Percentiles rank a stretch among this genome's conserved stretches.
phyloP scores from a whole-genome alignment of 495 filamentous ascomycete species.

The Trichocladium antarcticum region DNA sequence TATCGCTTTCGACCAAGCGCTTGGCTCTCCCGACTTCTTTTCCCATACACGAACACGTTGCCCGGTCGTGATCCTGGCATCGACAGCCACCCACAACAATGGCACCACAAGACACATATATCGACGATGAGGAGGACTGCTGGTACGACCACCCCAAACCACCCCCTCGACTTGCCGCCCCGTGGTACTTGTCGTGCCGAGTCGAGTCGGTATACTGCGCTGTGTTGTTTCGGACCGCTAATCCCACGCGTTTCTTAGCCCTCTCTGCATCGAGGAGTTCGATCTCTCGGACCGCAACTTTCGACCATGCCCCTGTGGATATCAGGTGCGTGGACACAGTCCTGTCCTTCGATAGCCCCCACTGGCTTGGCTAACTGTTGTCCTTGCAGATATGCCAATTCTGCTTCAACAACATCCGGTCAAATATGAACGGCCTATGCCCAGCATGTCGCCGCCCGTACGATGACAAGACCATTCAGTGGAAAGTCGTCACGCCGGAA shows the following conservation, averaged over 20 bases:
- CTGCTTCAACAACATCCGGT: constrained; percentile 97
- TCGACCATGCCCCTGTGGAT: constrained; percentile 93
- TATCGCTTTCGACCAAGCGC: constrained; percentile 4
- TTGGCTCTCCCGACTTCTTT: background rate
- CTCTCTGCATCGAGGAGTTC: constrained; percentile 97
- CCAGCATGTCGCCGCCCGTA: constrained; percentile 92
- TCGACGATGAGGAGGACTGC: constrained; percentile 92
- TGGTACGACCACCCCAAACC: constrained; percentile 47
- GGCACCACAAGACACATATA: constrained; percentile 86
- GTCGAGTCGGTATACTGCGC: background rate
- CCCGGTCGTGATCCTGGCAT: background rate
- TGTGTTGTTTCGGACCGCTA: constrained; percentile 6
- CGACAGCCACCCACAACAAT: constrained; percentile 35
- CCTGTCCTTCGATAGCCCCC: background rate
- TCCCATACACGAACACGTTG: constrained; percentile 9
- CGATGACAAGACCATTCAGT: constrained; percentile 92
- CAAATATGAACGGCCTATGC: constrained; percentile 88
- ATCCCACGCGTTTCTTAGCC: constrained; percentile 40
- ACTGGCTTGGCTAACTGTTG: constrained; percentile 17
- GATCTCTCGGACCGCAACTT: constrained; percentile 96
- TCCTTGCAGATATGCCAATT: constrained; percentile 87
- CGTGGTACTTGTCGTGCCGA: background rate
- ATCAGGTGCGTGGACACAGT: constrained; percentile 56
- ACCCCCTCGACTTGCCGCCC: background rate
- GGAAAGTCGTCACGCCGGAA: constrained; percentile 84